Evolutionary conservation across 257 asterid genomes (phyloP), one percentile per base, ranked within the genome.

Genomic region (Mentha longifolia): DNA sequence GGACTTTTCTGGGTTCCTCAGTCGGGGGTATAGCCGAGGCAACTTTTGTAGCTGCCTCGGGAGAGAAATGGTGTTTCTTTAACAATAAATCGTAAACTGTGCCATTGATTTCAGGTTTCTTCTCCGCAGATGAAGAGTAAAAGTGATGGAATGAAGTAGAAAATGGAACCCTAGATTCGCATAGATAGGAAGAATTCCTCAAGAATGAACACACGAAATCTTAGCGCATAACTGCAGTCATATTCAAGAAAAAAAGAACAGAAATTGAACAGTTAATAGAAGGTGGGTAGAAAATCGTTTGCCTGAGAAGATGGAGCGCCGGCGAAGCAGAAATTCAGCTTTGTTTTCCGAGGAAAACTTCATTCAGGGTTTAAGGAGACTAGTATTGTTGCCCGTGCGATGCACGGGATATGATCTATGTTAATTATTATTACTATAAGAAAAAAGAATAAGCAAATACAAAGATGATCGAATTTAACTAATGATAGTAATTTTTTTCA

Each of bases 61-160:
- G 57, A 20, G 88, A 76, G 41, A 84, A 78, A 0, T 54, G 1
- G 74, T 84, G 78, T 45, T 76, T 70, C 4, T 41, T 37, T 0
- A 70, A 14, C 22, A 63, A 25, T 11, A 78, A 69, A 59, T 78
- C 74, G 46, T 20, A 65, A 52, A 80, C 65, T 39, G 25, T 5
- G 19, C 10, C 16, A 9, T 56, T 28, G 30, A 9, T 17, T 12
- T 9, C 2, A 61, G 80, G 25, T 61, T 65, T 72, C 8, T 25
- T 61, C 56, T 50, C 11, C 0, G 11, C 58, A 9, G 76, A 59
- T 31, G 77, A 33, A 22, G 83, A 78, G 47, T 43, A 58, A 8
- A 45, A 43, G 11, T 11, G 59, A 45, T 28, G 22, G 46, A 46
- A 49, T 3, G 25, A 37, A 9, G 31, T 0, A 12, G 61, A 33